These are phyloP conservation scores for Parasitella parasitica DNA, from an alignment of 371 early-diverging fungal genomes.

Conservation along the genomic window DNA sequence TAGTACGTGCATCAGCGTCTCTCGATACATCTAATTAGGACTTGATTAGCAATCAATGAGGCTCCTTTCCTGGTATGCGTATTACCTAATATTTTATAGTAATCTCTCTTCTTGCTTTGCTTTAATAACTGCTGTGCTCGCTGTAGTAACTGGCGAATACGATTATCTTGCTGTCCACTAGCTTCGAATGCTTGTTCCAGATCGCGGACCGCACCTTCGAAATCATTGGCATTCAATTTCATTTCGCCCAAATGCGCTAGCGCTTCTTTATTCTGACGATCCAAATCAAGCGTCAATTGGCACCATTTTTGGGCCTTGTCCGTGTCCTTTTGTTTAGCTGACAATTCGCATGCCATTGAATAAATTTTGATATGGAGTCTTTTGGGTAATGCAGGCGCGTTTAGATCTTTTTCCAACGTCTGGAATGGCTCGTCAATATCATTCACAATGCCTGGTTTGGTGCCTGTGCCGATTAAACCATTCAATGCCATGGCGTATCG, in stretches of 20 bases:
- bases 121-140: slow-evolving; percentile 71
- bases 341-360: slow-evolving; percentile 61
- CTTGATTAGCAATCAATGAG: too few relatives aligned
- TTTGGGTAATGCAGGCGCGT: slow-evolving; percentile 45
- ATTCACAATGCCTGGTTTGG: slow-evolving; percentile 50
- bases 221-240: slow-evolving; percentile 66
- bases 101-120: slow-evolving; percentile 79
- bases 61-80: too few relatives aligned
- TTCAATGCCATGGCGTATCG: slow-evolving; percentile 70
- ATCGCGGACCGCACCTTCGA: slow-evolving; percentile 73
- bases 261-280: slow-evolving; percentile 66
- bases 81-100: slow-evolving; percentile 89
- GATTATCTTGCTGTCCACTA: slow-evolving; percentile 56
- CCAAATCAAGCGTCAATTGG: slow-evolving; percentile 49
- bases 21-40: slow-evolving; percentile 69
- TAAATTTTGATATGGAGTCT: slow-evolving; percentile 57
- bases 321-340: slow-evolving; percentile 47
- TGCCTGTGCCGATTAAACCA: slow-evolving; percentile 56
- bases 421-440: slow-evolving; percentile 49
- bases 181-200: slow-evolving; percentile 70
- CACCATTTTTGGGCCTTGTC: slow-evolving; percentile 60
- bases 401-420: slow-evolving; percentile 30
- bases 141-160: slow-evolving; percentile 56
- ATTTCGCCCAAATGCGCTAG: slow-evolving; percentile 71
- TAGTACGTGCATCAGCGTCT: slow-evolving; percentile 74